These are phyloP conservation scores for Calonectria pseudoturangicola DNA, from an alignment of 2,329 filamentous ascomycete species.

Conservation along the genomic window DNA sequence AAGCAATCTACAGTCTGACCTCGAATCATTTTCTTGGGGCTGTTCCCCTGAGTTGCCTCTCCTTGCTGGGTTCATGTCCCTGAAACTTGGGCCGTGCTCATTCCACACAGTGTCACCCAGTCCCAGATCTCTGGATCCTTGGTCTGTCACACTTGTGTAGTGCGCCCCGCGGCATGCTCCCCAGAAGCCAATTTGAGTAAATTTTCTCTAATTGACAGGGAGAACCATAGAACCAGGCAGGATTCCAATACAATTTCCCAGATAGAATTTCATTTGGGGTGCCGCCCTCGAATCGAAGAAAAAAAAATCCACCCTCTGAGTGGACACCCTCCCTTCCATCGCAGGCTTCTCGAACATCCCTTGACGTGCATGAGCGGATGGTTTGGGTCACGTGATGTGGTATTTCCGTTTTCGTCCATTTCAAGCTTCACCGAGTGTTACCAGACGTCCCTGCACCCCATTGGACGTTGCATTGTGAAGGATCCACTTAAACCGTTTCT, in stretches of 20 bases:
- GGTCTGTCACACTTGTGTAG: conserved; percentile 26
- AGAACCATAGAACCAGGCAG: neutral
- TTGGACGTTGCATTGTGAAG: conserved; percentile 18
- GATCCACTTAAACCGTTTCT: conserved; percentile 20
- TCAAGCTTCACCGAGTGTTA: conserved; percentile 42
- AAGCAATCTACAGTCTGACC: neutral
- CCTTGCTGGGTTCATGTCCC: conserved; percentile 31
- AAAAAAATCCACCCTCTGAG: neutral
- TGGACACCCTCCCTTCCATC: conserved; percentile 26
- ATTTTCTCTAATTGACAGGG: neutral
- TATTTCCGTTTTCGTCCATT: conserved; percentile 38
- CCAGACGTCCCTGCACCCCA: conserved; percentile 1
- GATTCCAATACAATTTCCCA: neutral
- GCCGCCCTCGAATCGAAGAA: neutral
- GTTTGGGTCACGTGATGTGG: conserved; percentile 32
- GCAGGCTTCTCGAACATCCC: conserved; percentile 33
- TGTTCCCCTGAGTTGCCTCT: conserved; percentile 26
- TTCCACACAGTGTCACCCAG: conserved; percentile 35
- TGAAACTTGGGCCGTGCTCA: conserved; percentile 38
- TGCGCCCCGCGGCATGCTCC: conserved; percentile 19
- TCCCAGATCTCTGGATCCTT: conserved; percentile 36
- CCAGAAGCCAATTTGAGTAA: conserved; percentile 25
- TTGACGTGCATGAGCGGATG: conserved; percentile 33
- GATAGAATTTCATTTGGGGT: neutral
- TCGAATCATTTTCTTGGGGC: neutral